phyloP scores from a whole-genome alignment of 2,329 filamentous ascomycete genomes.

The Fusarium nisikadoi region DNA sequence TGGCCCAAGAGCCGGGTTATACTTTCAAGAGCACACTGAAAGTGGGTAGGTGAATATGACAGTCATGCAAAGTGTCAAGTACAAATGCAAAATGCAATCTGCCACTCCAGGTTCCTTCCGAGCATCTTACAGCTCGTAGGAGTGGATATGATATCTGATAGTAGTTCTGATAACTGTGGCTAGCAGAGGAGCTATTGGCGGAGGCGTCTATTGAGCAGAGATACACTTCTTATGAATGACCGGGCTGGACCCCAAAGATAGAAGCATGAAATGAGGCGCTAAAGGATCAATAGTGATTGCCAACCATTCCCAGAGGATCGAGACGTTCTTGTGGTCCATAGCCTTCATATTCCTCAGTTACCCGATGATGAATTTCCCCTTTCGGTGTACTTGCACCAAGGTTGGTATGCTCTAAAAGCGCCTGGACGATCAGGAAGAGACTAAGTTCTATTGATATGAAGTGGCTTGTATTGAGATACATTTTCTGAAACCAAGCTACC shows the following conservation, averaged over 20 bases:
- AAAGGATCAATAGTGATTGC: slow-evolving; percentile 11
- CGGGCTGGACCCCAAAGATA: slow-evolving; percentile 30
- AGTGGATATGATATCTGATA: not conserved
- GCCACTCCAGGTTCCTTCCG: not conserved
- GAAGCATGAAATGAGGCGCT: slow-evolving; percentile 9
- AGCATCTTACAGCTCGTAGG: not conserved
- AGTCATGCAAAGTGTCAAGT: slow-evolving; percentile 1
- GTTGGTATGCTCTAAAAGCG: slow-evolving; percentile 3
- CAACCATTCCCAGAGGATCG: slow-evolving; percentile 2
- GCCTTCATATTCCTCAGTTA: slow-evolving; percentile 2
- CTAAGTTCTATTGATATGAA: slow-evolving; percentile 2
- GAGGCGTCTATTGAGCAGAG: slow-evolving; percentile 30
- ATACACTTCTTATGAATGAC: slow-evolving; percentile 5
- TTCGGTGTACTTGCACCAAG: not conserved
- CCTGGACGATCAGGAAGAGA: not conserved
- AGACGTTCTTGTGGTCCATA: slow-evolving; percentile 10
- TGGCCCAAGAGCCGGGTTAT: slow-evolving; percentile 2
- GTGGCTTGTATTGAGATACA: slow-evolving; percentile 16
- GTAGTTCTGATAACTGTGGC: slow-evolving; percentile 6
- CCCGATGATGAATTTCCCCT: not conserved
- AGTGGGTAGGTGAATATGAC: slow-evolving; percentile 5
- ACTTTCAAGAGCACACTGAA: not conserved
- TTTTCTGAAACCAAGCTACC: not conserved
- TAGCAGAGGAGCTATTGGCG: not conserved
- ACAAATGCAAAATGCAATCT: not conserved